These are phyloP conservation scores for Ustilago trichophora DNA, from an alignment of 1,284 basidiomycete genomes.

Conservation along the genomic window DNA sequence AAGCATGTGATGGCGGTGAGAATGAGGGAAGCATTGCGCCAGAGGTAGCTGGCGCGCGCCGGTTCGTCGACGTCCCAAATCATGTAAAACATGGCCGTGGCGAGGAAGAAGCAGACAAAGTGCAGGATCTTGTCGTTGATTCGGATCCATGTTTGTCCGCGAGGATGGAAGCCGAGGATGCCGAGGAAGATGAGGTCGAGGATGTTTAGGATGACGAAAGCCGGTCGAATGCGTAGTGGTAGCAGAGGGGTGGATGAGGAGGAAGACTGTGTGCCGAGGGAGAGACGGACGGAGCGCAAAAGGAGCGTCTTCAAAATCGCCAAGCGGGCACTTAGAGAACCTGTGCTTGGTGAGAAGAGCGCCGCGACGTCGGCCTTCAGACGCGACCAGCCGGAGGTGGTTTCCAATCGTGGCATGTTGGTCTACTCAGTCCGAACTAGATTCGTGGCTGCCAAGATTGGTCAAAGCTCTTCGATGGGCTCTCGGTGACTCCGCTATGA, in stretches of 20 bases:
- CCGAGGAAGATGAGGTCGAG: constrained; percentile 53
- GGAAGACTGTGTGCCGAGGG: constrained; percentile 1
- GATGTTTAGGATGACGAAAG: constrained; percentile 49
- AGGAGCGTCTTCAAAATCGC: constrained; percentile 36
- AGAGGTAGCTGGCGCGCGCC: constrained; percentile 75
- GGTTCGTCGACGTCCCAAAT: constrained; percentile 85
- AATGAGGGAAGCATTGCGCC: constrained; percentile 79
- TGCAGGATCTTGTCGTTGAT: constrained; percentile 85
- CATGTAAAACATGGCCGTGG: constrained; percentile 84
- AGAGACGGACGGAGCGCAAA: constrained; percentile 37
- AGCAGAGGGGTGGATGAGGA: constrained; percentile 15
- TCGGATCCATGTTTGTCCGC: constrained; percentile 69
- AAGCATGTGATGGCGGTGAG: constrained; percentile 72
- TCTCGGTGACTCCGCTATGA: no score
- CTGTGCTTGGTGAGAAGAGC: constrained; percentile 14
- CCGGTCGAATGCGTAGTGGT: constrained; percentile 56
- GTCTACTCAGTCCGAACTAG: no score
- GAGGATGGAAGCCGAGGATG: constrained; percentile 62
- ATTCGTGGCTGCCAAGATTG: no score
- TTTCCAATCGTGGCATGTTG: constrained; percentile 47
- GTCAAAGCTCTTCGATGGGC: no score
- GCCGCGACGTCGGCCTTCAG: constrained; percentile 14
- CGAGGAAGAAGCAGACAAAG: constrained; percentile 80
- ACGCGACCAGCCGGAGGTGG: constrained; percentile 30
- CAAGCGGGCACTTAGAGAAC: constrained; percentile 6